Conservation (phyloP, 2,329 filamentous ascomycete species). For the Aspergillus melleus region DNA sequence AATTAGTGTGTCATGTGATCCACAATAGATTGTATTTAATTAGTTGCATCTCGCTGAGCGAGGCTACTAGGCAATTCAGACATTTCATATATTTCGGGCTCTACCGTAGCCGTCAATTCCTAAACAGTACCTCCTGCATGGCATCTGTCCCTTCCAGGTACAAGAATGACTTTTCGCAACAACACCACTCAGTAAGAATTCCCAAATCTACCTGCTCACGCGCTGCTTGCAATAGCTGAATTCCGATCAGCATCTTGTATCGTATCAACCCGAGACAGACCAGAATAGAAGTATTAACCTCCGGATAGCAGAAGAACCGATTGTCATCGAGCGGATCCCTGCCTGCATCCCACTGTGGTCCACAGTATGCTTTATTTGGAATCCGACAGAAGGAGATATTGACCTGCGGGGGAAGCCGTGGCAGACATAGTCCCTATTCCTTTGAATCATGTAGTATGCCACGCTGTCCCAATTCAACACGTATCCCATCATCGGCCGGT, state of each 20-base stretch:
- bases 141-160: too few relatives aligned
- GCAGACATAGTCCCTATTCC: neutral
- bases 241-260: neutral
- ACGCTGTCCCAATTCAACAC: neutral
- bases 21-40: too few relatives aligned
- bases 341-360: too few relatives aligned
- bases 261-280: neutral
- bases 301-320: neutral
- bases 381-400: neutral
- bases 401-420: neutral
- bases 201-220: neutral
- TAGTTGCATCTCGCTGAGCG: too few relatives aligned
- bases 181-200: too few relatives aligned
- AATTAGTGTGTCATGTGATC: too few relatives aligned
- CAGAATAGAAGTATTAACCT: neutral
- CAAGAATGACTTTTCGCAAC: too few relatives aligned
- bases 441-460: neutral
- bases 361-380: neutral
- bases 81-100: too few relatives aligned
- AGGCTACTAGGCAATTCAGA: too few relatives aligned
- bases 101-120: too few relatives aligned
- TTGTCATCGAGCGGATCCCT: neutral
- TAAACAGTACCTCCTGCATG: too few relatives aligned
- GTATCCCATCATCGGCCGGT: neutral
- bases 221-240: neutral